A percentile compares a stretch with the other conserved stretches of the same genome.
phyloP scores from a whole-genome alignment of 2,329 filamentous ascomycete genomes.

The Fusarium sp. region DNA sequence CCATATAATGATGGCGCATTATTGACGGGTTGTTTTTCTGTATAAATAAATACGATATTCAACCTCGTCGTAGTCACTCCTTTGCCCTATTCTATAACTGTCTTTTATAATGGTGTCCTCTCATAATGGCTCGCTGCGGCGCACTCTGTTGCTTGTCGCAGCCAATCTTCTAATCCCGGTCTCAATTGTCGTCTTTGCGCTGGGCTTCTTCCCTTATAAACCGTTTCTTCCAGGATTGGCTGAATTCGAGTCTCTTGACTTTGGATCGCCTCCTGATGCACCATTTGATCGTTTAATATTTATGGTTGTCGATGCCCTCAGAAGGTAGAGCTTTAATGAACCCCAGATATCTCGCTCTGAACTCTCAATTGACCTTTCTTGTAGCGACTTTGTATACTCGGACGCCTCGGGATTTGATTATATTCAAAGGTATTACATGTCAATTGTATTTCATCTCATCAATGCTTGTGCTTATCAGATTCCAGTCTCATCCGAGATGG shows the following conservation, averaged over 20 bases:
- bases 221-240: constrained; percentile 89
- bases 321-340: constrained; percentile 67
- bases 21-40: constrained; percentile 4
- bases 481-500: constrained; percentile 83
- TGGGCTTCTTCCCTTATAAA: constrained; percentile 98
- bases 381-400: constrained; percentile 91
- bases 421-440: constrained; percentile 76
- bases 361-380: constrained; percentile 32
- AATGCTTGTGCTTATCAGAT: constrained; percentile 10
- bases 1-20: constrained; percentile 27
- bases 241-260: constrained; percentile 65
- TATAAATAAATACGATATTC: neutral
- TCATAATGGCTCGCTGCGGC: constrained; percentile 40
- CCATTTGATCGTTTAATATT: constrained; percentile 92
- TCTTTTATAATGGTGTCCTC: constrained; percentile 38
- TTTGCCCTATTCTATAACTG: constrained; percentile 4
- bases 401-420: constrained; percentile 83
- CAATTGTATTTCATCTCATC: neutral
- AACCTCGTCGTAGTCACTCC: constrained; percentile 18
- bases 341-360: neutral
- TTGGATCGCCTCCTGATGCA: constrained; percentile 67
- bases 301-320: constrained; percentile 96
- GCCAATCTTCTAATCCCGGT: constrained; percentile 82
- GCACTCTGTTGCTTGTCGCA: constrained; percentile 61
- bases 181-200: constrained; percentile 80